These are phyloP conservation scores for Royoungia palumana DNA, from an alignment of 768 basidiomycete species.

Conservation along the genomic window DNA sequence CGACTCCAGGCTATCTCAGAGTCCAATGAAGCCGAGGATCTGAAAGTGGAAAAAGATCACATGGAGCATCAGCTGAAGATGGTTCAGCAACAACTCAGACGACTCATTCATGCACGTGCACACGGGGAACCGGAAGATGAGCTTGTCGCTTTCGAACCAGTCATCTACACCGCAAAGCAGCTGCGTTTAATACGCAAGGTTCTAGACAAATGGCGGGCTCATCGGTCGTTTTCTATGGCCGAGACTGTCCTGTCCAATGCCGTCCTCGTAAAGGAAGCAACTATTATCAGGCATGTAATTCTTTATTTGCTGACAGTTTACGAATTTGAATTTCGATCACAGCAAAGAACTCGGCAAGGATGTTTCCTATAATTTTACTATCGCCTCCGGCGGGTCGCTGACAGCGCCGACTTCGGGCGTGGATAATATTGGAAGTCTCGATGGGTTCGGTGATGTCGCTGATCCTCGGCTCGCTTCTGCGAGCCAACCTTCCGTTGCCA, in stretches of 20 bases:
- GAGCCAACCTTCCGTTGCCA: conserved; percentile 77
- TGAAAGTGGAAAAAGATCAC: conserved; percentile 88
- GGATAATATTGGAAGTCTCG: conserved; percentile 82
- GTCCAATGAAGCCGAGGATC: conserved; percentile 75
- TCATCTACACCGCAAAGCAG: conserved; percentile 79
- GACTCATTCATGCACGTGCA: conserved; percentile 71
- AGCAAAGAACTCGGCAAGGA: conserved; percentile 87
- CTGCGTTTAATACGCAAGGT: conserved; percentile 79
- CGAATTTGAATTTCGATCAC: conserved; percentile 10
- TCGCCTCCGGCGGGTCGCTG: conserved; percentile 78
- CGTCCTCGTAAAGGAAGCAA: conserved; percentile 88
- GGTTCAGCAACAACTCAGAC: conserved; percentile 79
- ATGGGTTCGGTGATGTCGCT: conserved; percentile 91
- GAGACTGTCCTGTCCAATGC: conserved; percentile 84
- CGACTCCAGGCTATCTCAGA: conserved; percentile 60
- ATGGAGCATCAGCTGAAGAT: conserved; percentile 86
- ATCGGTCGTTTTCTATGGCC: conserved; percentile 88
- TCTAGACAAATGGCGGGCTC: conserved; percentile 80
- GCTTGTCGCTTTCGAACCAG: conserved; percentile 67
- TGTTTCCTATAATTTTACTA: conserved; percentile 89
- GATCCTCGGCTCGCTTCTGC: conserved; percentile 72
- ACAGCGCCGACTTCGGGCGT: conserved; percentile 79
- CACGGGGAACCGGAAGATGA: conserved; percentile 71
- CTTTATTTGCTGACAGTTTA: neutral
- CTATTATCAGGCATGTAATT: conserved; percentile 72